Percentiles rank a stretch among this genome's conserved stretches.
phyloP scores from a whole-genome alignment of 2,329 filamentous ascomycete genomes.

The Phialophora verrucosa region DNA sequence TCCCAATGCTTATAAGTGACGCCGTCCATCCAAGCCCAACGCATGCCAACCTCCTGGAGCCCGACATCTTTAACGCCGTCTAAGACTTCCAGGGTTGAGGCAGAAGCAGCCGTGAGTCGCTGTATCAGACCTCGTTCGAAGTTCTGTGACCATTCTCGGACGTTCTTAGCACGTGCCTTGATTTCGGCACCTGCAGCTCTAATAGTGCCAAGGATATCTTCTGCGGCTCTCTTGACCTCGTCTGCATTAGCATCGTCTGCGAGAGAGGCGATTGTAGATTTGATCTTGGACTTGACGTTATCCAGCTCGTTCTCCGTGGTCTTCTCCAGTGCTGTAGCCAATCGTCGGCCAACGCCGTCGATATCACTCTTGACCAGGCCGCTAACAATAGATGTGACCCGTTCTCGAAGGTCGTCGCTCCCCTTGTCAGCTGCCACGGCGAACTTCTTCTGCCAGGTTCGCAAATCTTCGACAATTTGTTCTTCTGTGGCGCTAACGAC shows the following conservation, averaged over 20 bases:
- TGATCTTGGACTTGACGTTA: conserved; percentile 70
- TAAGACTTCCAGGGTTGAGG: conserved; percentile 80
- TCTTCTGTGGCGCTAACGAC: conserved; percentile 46
- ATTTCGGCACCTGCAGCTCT: conserved; percentile 73
- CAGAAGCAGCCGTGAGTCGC: conserved; percentile 73
- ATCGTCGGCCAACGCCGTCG: conserved; percentile 67
- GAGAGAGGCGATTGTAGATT: conserved; percentile 59
- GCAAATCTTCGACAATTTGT: conserved; percentile 77
- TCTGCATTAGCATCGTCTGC: conserved; percentile 63
- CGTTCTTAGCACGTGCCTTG: conserved; percentile 75
- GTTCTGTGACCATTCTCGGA: conserved; percentile 75
- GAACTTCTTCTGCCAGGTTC: conserved; percentile 87
- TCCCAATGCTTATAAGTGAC: conserved; percentile 97
- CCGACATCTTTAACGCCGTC: conserved; percentile 82
- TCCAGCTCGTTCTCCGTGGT: conserved; percentile 68
- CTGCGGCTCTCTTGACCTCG: conserved; percentile 58
- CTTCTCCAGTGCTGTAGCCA: conserved; percentile 72
- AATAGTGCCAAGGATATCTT: conserved; percentile 61
- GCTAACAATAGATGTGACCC: conserved; percentile 73
- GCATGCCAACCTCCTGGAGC: conserved; percentile 88
- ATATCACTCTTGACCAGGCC: conserved; percentile 70
- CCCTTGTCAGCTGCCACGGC: conserved; percentile 84
- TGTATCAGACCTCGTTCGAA: conserved; percentile 73
- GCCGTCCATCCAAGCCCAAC: conserved; percentile 93
- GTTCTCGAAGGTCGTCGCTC: conserved; percentile 67